phyloP scores from a whole-genome alignment of 495 filamentous ascomycete species.

The Neurospora sp. region DNA sequence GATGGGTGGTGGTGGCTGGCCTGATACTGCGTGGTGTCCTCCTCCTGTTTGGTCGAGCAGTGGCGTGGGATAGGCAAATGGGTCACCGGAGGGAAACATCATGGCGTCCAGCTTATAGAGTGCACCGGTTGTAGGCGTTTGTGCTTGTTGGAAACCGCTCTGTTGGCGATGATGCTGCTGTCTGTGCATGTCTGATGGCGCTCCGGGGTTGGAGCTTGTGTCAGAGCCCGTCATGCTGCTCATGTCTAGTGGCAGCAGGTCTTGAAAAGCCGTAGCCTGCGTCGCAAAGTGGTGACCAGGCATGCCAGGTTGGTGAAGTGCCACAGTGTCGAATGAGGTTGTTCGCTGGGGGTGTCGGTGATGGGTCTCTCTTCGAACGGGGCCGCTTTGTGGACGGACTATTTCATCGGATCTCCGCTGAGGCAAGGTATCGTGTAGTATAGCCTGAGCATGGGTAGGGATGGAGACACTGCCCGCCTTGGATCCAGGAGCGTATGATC shows the following conservation, averaged over 20 bases:
- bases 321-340: slow-evolving; percentile 21
- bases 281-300: slow-evolving; percentile 15
- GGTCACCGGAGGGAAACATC: slow-evolving; percentile 88
- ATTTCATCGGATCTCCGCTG: slow-evolving; percentile 38
- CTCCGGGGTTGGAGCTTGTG: slow-evolving; percentile 15
- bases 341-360: slow-evolving; percentile 19
- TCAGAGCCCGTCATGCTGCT: slow-evolving; percentile 6
- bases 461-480: slow-evolving; percentile 18
- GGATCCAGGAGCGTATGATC: slow-evolving; percentile 43
- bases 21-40: slow-evolving; percentile 8
- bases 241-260: slow-evolving; percentile 23
- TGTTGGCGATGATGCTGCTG: slow-evolving; percentile 11
- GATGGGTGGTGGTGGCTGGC: slow-evolving; percentile 4
- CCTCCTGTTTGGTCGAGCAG: slow-evolving; percentile 45
- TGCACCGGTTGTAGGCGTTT: slow-evolving; percentile 22
- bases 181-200: slow-evolving; percentile 8
- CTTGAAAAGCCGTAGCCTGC: slow-evolving; percentile 12
- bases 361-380: slow-evolving; percentile 9
- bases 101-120: slow-evolving; percentile 71
- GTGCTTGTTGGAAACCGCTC: slow-evolving; percentile 14
- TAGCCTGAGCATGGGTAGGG: slow-evolving; percentile 10
- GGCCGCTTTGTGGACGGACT: slow-evolving; percentile 31
- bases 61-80: slow-evolving; percentile 83
- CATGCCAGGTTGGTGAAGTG: slow-evolving; percentile 16
- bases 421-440: slow-evolving; percentile 14